phyloP scores from a whole-genome alignment of 768 basidiomycete species.

The Mycena indigotica region DNA sequence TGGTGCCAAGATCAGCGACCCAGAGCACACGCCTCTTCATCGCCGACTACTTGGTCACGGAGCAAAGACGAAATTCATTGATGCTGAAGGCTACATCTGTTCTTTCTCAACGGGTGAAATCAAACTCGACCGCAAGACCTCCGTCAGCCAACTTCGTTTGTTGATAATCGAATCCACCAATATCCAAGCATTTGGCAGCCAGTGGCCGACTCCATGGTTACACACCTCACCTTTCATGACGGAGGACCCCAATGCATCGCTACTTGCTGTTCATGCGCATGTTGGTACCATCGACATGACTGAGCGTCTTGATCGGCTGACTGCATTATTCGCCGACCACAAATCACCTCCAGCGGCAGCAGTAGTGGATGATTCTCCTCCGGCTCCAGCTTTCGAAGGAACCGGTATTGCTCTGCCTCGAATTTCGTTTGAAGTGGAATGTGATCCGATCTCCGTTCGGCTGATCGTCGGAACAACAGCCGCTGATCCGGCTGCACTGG shows the following conservation, averaged over 20 bases:
- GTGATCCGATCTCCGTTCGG: conserved; percentile 54
- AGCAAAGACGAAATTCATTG: conserved; percentile 34
- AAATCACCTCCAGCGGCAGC: conserved; percentile 21
- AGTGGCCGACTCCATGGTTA: conserved; percentile 67
- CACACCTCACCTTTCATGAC: conserved; percentile 48
- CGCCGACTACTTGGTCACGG: conserved; percentile 54
- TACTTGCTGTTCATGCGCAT: conserved; percentile 49
- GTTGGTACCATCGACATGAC: conserved; percentile 51
- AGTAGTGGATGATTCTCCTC: no score
- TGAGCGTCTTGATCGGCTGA: conserved; percentile 56
- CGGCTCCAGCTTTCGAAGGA: no score
- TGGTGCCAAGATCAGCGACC: conserved; percentile 50
- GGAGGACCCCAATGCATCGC: conserved; percentile 61
- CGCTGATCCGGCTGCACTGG: conserved; percentile 52
- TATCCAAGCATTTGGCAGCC: conserved; percentile 47
- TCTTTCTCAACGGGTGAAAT: conserved; percentile 44
- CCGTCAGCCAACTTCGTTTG: conserved; percentile 41
- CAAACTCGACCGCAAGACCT: conserved; percentile 46
- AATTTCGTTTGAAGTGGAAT: conserved; percentile 46
- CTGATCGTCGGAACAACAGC: conserved; percentile 49
- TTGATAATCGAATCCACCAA: conserved; percentile 43
- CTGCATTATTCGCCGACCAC: conserved; percentile 37
- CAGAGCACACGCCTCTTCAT: conserved; percentile 47
- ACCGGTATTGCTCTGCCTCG: conserved; percentile 46
- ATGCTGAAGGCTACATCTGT: conserved; percentile 53